These are phyloP conservation scores for Tolypocladium pustulatum DNA, from an alignment of 2,329 filamentous ascomycete genomes.

Conservation along the genomic window DNA sequence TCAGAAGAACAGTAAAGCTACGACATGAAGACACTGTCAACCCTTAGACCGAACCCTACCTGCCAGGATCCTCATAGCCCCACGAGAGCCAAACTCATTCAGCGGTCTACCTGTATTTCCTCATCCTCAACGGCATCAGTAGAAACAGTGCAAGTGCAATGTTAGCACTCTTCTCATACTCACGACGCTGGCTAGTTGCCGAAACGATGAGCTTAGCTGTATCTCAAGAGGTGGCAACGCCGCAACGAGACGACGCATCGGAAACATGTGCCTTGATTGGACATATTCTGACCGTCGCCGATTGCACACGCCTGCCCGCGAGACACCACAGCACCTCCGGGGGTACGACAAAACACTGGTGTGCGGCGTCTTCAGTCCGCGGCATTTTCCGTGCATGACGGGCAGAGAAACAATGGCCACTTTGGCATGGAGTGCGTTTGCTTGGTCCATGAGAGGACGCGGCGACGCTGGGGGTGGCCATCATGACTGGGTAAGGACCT, in stretches of 20 bases:
- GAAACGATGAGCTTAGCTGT: no score
- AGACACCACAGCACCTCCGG: neutral
- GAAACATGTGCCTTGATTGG: neutral
- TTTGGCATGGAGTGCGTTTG: neutral
- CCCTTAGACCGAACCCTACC: no score
- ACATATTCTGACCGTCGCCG: neutral
- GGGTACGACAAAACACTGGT: neutral
- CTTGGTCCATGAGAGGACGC: neutral
- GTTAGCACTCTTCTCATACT: no score
- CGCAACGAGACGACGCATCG: neutral
- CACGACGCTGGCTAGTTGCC: neutral
- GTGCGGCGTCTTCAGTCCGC: neutral
- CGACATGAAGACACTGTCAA: no score
- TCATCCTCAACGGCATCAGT: no score
- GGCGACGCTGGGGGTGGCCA: neutral
- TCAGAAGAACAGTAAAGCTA: no score
- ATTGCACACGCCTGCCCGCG: neutral
- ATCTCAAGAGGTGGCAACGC: neutral
- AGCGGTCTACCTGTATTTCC: no score
- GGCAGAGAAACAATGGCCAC: neutral
- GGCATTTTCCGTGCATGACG: neutral
- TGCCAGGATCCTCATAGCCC: no score
- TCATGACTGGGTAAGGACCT: neutral
- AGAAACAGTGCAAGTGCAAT: no score
- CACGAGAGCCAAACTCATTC: no score